Evolutionary conservation across 164 flowering plant species (phyloP), one percentile per base, ranked within the genome.

Genomic region (Protea cynaroides): DNA sequence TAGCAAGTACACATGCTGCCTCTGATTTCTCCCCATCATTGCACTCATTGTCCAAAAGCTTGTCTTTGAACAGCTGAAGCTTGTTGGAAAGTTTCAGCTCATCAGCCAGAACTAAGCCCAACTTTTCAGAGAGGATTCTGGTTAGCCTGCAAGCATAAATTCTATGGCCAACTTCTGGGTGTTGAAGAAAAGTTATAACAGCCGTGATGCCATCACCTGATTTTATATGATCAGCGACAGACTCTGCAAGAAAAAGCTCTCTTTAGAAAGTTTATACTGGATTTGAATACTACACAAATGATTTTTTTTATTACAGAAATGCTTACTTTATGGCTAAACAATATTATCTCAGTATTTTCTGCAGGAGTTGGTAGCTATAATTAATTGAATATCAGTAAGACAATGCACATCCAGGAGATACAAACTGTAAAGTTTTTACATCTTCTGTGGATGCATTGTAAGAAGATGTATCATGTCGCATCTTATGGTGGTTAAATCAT

Each of bases 1-100:
- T 84, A 17, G 86, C 79, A 59, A 84, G 84, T 64, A 82, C 75
- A 69, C 79, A 72, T 18, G 85, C 86, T 54, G 84, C 77, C 65
- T 81, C 81, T 25, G 80, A 78, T 68, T 75, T 75, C 73, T 80
- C 86, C 23, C 69, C 63, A 40, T 66, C 73, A 23, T 76, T 65
- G 1, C 71, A 59, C 40, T 74, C 72, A 40, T 63, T 13, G 57
- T 74, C 75, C 56, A 74, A 55, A 60, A 82, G 53, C 68, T 74
- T 80, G 34, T 78, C 75, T 77, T 75, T 82, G 24, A 82, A 56
- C 19, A 79, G 56, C 9, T 56, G 47, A 34, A 84, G 69, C 66
- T 68, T 75, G 73, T 78, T 57, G 14, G 73, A 69, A 40, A 59
- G 23, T 68, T 69, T 79, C 36, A 83, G 75, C 63, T 74, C 79